phyloP scores from a whole-genome alignment of 768 basidiomycete species.

The Boletus subparvulus region DNA sequence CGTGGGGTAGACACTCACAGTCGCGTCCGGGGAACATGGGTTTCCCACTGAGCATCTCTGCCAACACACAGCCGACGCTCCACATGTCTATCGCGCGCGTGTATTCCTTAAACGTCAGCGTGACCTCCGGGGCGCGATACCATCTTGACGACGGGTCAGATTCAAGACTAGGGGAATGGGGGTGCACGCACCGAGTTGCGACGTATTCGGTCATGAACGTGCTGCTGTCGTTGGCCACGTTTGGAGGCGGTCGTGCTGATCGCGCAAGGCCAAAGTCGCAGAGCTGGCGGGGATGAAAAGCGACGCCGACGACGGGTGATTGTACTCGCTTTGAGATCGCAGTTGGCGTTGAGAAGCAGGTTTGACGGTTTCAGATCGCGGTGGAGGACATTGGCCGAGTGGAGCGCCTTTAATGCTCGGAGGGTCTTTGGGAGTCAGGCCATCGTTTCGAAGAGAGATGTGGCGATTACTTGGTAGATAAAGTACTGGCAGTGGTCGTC shows the following conservation, averaged over 20 bases:
- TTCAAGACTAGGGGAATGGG: background rate
- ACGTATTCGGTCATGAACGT: slow-evolving; percentile 94
- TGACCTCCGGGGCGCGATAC: slow-evolving; percentile 98
- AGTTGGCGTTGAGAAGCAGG: slow-evolving; percentile 92
- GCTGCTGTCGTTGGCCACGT: slow-evolving; percentile 70
- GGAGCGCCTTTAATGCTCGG: slow-evolving; percentile 91
- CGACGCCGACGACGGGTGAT: background rate
- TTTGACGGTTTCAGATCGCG: slow-evolving; percentile 97
- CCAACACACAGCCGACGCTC: slow-evolving; percentile 84
- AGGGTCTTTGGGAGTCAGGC: slow-evolving; percentile 51
- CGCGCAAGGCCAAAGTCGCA: slow-evolving; percentile 90
- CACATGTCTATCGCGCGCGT: slow-evolving; percentile 85
- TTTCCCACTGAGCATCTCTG: slow-evolving; percentile 90
- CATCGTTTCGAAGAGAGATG: background rate
- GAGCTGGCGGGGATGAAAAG: slow-evolving; percentile 42
- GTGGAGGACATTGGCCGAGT: too few relatives aligned
- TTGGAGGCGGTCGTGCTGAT: slow-evolving; percentile 72
- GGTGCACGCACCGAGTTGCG: slow-evolving; percentile 67
- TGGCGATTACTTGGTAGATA: slow-evolving; percentile 75
- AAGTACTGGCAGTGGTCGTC: slow-evolving; percentile 99
- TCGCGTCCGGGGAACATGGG: slow-evolving; percentile 95
- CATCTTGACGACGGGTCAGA: slow-evolving; percentile 49
- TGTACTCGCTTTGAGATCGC: slow-evolving; percentile 82
- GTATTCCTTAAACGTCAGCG: slow-evolving; percentile 97
- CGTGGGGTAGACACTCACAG: slow-evolving; percentile 42